Conservation (phyloP, 1,139 yeast species). For the Geotrichum citri-aurantii region DNA sequence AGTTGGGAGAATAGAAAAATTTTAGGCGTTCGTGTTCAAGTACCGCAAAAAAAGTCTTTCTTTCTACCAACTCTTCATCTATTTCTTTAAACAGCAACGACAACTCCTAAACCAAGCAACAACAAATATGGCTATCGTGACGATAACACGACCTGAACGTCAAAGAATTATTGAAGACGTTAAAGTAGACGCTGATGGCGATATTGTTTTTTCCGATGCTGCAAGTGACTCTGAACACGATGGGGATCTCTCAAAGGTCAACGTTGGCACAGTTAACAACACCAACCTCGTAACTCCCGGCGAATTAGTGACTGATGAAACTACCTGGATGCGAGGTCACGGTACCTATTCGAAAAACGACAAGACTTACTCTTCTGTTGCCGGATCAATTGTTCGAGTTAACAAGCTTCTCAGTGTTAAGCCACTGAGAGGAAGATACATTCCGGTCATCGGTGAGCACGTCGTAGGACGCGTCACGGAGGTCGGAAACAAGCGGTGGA, state of each 20-base stretch:
- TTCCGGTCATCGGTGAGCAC: conserved; percentile 96
- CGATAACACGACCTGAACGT: conserved; percentile 22
- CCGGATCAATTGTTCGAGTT: conserved; percentile 82
- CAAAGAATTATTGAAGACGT: conserved; percentile 5
- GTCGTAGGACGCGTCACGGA: conserved; percentile 91
- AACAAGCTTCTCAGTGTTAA: conserved; percentile 80
- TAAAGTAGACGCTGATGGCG: conserved; percentile 18
- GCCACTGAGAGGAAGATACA: conserved; percentile 80
- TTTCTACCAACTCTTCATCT: background rate
- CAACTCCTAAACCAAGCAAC: background rate
- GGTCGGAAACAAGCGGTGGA: conserved; percentile 93
- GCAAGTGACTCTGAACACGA: conserved; percentile 28
- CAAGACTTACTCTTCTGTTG: conserved; percentile 82
- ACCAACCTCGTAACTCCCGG: conserved; percentile 77
- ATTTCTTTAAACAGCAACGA: background rate
- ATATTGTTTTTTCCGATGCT: conserved; percentile 20
- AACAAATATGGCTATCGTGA: conserved; percentile 23
- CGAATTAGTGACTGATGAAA: conserved; percentile 91
- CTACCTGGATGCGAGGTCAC: conserved; percentile 96
- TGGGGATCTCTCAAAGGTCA: conserved; percentile 10
- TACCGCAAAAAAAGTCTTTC: background rate
- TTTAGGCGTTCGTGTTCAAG: background rate
- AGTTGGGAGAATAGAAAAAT: background rate
- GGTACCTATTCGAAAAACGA: conserved; percentile 77
- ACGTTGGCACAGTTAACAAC: conserved; percentile 18